These are phyloP conservation scores for Fallopia convolvulus DNA, from an alignment of 148 eudicot species.

Conservation along the genomic window DNA sequence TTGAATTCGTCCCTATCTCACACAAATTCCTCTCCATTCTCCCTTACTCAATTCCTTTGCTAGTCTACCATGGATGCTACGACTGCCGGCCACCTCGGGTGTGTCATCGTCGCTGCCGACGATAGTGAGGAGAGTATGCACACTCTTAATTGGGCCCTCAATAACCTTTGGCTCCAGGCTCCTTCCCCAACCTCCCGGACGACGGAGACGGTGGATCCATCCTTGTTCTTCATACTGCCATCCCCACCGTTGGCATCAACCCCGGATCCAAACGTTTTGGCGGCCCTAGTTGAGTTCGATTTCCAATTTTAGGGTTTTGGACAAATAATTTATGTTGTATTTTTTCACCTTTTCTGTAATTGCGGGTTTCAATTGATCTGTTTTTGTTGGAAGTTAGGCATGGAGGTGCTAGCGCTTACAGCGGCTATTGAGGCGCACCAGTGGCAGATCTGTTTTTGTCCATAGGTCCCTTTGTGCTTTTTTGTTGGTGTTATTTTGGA, in stretches of 20 bases:
- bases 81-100: conserved; percentile 25
- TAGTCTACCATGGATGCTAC: conserved; percentile 9
- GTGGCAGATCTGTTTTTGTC: conserved; percentile 42
- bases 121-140: conserved; percentile 84
- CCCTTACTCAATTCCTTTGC: not conserved
- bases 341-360: not conserved
- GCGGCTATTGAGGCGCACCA: conserved; percentile 77
- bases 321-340: not conserved
- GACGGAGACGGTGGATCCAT: conserved; percentile 31
- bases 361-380: not conserved
- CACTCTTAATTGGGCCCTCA: conserved; percentile 65
- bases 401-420: conserved; percentile 75
- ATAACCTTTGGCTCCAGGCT: conserved; percentile 41
- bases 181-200: conserved; percentile 22
- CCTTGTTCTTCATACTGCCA: conserved; percentile 56
- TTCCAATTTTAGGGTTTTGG: not conserved
- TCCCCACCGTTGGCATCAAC: conserved; percentile 59
- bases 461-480: too few species aligned
- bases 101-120: conserved; percentile 71
- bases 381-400: conserved; percentile 17
- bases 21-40: not conserved
- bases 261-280: conserved; percentile 83
- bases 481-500: not conserved
- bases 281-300: conserved; percentile 61
- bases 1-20: not conserved